Base-by-base conservation (phyloP, 768 basidiomycete species). In the Gloeophyllum trabeum region DNA sequence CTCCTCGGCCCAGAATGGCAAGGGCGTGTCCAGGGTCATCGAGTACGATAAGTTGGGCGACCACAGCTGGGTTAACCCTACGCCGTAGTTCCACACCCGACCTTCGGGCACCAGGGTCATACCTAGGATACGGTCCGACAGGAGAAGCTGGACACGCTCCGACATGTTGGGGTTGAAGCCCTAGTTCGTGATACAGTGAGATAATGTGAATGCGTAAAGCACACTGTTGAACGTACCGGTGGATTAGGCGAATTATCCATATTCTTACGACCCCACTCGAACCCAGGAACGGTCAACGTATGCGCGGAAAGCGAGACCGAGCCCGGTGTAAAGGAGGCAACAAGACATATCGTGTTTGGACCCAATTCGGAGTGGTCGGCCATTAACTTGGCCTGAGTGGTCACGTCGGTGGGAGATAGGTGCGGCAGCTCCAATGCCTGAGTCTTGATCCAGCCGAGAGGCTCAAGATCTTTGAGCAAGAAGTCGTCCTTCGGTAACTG, bases 151-250 rank as follows among this genome's bases (percentile, higher is more conserved):
- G 19, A 96, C 91, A 19, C 91, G 81, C 58, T 94, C 93, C 1
- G 91, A 94, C 94, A 97, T 97, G 50, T 87, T 88, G n/a, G 92
- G 89, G 61, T 94, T 98, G 69, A 94, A 99, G 32, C 94, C 91
- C 66, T 79, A 52, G 28, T 57, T 48, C 28, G 28, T 39, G 43
- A 37, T 23, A 49, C n/a, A n/a, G n/a, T 10, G 16, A 32, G 28
- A 32, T 32, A 32, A 10, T 32, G 28, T 32, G 28, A 16, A 10
- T 16, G 16, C 10, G 16, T 10, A 32, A 32, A 16, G 28, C 28
- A 16, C 28, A 16, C 28, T 32, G 28, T 18, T 23, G 28, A 24
- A 57, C 69, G 51, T 50, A 78, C 76, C 1, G 80, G 67, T 46
- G 90, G 89, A 56, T 88, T 90, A 26, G 76, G 71, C 26, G 88